Evolutionary conservation across 2,329 filamentous ascomycete genomes (phyloP).

Genomic region (Stagonosporopsis rhizophila): DNA sequence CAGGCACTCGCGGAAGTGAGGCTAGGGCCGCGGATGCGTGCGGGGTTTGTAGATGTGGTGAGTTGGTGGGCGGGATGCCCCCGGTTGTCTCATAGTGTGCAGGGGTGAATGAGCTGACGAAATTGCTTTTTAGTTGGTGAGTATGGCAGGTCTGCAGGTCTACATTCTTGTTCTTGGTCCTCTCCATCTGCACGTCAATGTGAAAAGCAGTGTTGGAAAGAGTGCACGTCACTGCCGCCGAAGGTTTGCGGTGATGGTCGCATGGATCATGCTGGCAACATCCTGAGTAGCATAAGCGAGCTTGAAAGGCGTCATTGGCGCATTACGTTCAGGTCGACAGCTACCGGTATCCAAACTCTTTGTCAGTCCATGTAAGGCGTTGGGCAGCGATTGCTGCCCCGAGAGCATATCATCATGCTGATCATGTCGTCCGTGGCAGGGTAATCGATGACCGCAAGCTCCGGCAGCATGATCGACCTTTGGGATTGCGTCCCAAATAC

Average conservation of each 20-base stretch:
- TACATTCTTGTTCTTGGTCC: neutral
- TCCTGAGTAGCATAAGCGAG: neutral
- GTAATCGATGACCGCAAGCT: neutral
- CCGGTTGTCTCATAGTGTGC: conserved; percentile 12
- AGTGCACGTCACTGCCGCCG: neutral
- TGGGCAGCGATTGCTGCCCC: conserved; percentile 14
- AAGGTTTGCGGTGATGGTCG: neutral
- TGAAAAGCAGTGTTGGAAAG: neutral
- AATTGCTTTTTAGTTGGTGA: conserved; percentile 1
- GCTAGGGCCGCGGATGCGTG: conserved; percentile 9
- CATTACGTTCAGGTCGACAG: neutral
- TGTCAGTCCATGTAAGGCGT: neutral
- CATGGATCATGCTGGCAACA: conserved; percentile 16
- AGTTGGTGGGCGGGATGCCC: conserved; percentile 16
- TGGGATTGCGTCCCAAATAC: neutral
- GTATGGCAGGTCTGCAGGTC: neutral
- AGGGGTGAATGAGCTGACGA: conserved; percentile 11
- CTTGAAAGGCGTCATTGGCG: neutral
- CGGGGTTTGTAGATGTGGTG: conserved; percentile 14
- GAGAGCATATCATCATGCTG: neutral
- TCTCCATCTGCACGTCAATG: neutral
- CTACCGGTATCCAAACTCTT: neutral
- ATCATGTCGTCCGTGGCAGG: neutral
- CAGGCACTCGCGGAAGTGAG: conserved; percentile 5
- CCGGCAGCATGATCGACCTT: conserved; percentile 6